These are phyloP conservation scores for Ceratopteris richardii DNA, from an alignment of 75 land plant genomes.

Conservation along the genomic window DNA sequence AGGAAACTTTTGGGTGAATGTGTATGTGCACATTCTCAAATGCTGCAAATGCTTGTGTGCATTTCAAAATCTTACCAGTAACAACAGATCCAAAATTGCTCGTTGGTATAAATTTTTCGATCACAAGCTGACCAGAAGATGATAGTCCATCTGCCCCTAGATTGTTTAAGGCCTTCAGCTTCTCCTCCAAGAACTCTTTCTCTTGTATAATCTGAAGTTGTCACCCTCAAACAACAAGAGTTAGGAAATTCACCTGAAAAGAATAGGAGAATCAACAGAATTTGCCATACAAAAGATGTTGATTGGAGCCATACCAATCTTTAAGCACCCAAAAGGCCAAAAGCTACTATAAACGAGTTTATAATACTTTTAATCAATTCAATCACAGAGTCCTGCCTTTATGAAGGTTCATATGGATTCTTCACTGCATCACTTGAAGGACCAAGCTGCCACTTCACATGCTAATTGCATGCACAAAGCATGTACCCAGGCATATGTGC, in stretches of 20 bases:
- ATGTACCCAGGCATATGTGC: no score
- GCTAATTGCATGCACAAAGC: no score
- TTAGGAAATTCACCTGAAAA: background rate
- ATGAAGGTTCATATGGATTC: no score
- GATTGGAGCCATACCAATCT: background rate
- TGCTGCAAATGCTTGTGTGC: background rate
- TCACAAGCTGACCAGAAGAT: background rate
- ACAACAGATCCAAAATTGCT: background rate
- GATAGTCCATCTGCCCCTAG: background rate
- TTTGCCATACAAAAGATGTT: background rate
- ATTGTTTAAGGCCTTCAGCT: background rate
- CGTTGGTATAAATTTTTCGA: background rate
- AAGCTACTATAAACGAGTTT: background rate
- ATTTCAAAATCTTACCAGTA: slow-evolving; percentile 2
- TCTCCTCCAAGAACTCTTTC: slow-evolving; percentile 2
- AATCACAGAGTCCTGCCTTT: no score
- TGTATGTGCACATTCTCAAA: background rate
- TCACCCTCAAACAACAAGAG: background rate
- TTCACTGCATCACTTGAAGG: no score
- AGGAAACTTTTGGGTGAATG: no score
- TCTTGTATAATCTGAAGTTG: slow-evolving; percentile 3
- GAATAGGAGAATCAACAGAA: background rate
- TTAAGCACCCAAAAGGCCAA: no score
- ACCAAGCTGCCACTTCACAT: no score
- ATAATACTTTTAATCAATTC: no score